Base-by-base conservation (phyloP, 2,329 filamentous ascomycete species). In the Paracamarosporium sp. region DNA sequence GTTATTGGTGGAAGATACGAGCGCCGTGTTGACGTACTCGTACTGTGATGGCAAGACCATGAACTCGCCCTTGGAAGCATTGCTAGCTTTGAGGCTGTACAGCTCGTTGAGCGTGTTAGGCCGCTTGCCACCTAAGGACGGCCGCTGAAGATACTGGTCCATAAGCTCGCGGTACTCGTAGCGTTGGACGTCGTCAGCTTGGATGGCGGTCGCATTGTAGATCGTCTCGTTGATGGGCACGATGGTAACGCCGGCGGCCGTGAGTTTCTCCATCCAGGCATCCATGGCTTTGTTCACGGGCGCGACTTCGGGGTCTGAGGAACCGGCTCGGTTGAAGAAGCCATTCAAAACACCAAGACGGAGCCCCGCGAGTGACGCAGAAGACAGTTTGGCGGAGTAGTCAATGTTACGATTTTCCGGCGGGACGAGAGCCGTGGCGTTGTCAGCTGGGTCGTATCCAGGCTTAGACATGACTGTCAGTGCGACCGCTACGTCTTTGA, bases 41-140 rank as follows among this genome's bases (percentile, higher is more conserved):
- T 87, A 85, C 60, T 89, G 84, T 2, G 78, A 73, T 0, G 86
- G 85, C 5, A 90, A 82, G 33, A 90, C 85, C 1, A 89, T 73
- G 66, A 86, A 90, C 2, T 84, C 74, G 6, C 79, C 79, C 20
- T 56, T 52, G 0, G 76, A 63, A 0, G 60, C 64, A 28, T 71
- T 73, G 2, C 75, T 57, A 11, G 71, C 60, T 62, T 65, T 71
- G 30, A 60, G 79, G 13, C 68, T 70, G 63, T 85, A 86, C 0
- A 89, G 72, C 4, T 84, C 79, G 3, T 74, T 64, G 8, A 88
- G 79, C 2, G 76, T 81, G 0, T 56, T 57, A 0, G 84, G 82
- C 33, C 79, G 80, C 2, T 67, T 47, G 4, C 83, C 82, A 2
- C 58, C 62, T 0, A 83, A 75, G 22, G 72, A 73, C 1, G 79